phyloP scores from a whole-genome alignment of 2,329 filamentous ascomycete genomes.

The Fusarium cyanostomum region DNA sequence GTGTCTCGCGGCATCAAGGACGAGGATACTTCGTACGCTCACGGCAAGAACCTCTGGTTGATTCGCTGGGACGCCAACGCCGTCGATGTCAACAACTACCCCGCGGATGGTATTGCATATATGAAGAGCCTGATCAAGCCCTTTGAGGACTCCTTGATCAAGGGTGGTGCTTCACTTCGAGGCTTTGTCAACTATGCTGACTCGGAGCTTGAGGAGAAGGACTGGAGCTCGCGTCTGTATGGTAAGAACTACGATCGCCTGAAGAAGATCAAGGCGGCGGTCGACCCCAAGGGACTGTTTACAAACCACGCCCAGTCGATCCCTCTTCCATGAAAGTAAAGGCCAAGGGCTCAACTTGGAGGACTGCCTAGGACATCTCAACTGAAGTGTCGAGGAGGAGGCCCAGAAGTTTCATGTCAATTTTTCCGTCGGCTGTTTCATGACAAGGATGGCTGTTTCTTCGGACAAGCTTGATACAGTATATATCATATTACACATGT shows the following conservation, averaged over 20 bases:
- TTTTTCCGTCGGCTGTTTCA: too few species aligned
- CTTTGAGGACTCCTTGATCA: slow-evolving; percentile 32
- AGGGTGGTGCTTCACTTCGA: slow-evolving; percentile 32
- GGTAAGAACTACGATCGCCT: slow-evolving; percentile 32
- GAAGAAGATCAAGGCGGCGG: slow-evolving; percentile 32
- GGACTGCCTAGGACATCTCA: too few species aligned
- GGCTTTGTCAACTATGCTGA: slow-evolving; percentile 43
- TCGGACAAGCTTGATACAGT: too few species aligned
- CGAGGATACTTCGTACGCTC: slow-evolving; percentile 33
- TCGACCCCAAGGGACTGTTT: slow-evolving; percentile 37
- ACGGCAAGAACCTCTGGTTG: slow-evolving; percentile 39
- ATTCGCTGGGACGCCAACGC: slow-evolving; percentile 37
- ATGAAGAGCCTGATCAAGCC: slow-evolving; percentile 36
- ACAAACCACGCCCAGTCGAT: slow-evolving; percentile 36
- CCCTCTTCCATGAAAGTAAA: slow-evolving; percentile 13
- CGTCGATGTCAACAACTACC: slow-evolving; percentile 17
- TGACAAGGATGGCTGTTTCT: too few species aligned
- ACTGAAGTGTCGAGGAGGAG: too few species aligned
- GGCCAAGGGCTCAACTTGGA: too few species aligned
- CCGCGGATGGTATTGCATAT: slow-evolving; percentile 32
- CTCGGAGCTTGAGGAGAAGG: slow-evolving; percentile 32
- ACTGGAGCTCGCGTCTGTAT: slow-evolving; percentile 40
- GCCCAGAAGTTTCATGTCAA: too few species aligned
- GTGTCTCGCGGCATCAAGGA: slow-evolving; percentile 35
- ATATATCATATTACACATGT: too few species aligned